Percentiles rank a stretch among this genome's conserved stretches.
Conservation (phyloP, 179 eudicot species). For the Beta lomatogona region DNA sequence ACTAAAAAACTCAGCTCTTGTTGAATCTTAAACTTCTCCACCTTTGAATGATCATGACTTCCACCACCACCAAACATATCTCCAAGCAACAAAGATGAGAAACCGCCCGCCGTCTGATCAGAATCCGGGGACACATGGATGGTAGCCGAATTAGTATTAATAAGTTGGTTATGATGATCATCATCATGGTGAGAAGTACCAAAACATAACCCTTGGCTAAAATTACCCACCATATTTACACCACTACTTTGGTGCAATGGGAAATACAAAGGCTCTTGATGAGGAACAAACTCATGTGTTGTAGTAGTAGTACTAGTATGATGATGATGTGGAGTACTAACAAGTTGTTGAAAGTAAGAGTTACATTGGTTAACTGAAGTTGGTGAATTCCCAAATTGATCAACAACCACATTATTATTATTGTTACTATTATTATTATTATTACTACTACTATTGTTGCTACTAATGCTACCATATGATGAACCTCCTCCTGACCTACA, state of each 20-base stretch:
- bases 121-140: neutral
- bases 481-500: neutral
- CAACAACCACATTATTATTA: conserved; percentile 24
- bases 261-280: conserved; percentile 33
- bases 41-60: conserved; percentile 26
- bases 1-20: conserved; percentile 43
- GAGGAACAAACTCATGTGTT: conserved; percentile 22
- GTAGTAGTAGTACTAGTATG: neutral
- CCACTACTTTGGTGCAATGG: conserved; percentile 37
- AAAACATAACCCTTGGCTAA: conserved; percentile 30
- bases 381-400: conserved; percentile 40
- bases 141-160: neutral
- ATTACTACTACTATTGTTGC: conserved; percentile 12
- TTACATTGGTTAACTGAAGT: conserved; percentile 33
- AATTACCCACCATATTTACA: conserved; percentile 12
- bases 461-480: conserved; percentile 1
- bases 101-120: conserved; percentile 34
- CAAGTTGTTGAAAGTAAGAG: conserved; percentile 31
- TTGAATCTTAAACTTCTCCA: conserved; percentile 49
- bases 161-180: conserved; percentile 10
- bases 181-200: conserved; percentile 10
- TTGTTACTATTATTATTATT: conserved; percentile 14
- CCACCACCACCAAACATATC: conserved; percentile 52
- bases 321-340: conserved; percentile 4
- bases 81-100: conserved; percentile 52